phyloP scores from a whole-genome alignment of 352 stramenopile genomes.

The Phytopythium chamaehyphon region DNA sequence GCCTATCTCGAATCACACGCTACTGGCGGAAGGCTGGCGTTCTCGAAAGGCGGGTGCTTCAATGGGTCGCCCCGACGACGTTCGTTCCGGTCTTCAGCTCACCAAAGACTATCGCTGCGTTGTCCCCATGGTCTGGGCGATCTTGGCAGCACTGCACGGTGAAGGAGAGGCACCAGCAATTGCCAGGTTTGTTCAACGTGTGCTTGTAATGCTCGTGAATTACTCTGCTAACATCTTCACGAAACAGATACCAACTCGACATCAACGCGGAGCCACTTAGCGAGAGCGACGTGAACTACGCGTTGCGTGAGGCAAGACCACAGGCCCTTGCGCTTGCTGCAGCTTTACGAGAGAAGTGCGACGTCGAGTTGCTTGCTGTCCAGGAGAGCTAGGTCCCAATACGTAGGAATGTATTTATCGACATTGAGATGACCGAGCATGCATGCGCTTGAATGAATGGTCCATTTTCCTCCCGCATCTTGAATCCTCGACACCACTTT shows the following conservation, averaged over 20 bases:
- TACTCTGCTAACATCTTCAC: slow-evolving; percentile 22
- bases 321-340: slow-evolving; percentile 26
- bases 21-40: slow-evolving; percentile 42
- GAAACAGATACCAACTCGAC: slow-evolving; percentile 8
- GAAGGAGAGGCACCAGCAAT: slow-evolving; percentile 33
- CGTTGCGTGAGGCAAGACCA: slow-evolving; percentile 23
- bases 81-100: slow-evolving; percentile 34
- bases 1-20: slow-evolving; percentile 55
- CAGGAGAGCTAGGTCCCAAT: neutral
- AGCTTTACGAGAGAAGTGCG: slow-evolving; percentile 37
- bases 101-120: slow-evolving; percentile 64
- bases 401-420: too few relatives aligned
- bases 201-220: slow-evolving; percentile 10
- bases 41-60: slow-evolving; percentile 8
- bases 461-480: too few relatives aligned
- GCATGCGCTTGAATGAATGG: too few relatives aligned
- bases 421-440: too few relatives aligned
- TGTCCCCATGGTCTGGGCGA: slow-evolving; percentile 71
- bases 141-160: slow-evolving; percentile 63
- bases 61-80: slow-evolving; percentile 34
- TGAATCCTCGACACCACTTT: too few relatives aligned
- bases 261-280: slow-evolving; percentile 18
- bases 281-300: slow-evolving; percentile 10
- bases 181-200: slow-evolving; percentile 16
- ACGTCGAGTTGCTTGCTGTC: slow-evolving; percentile 9